Base-by-base conservation (phyloP, 2,329 filamentous ascomycete species). In the Curvularia sp. region DNA sequence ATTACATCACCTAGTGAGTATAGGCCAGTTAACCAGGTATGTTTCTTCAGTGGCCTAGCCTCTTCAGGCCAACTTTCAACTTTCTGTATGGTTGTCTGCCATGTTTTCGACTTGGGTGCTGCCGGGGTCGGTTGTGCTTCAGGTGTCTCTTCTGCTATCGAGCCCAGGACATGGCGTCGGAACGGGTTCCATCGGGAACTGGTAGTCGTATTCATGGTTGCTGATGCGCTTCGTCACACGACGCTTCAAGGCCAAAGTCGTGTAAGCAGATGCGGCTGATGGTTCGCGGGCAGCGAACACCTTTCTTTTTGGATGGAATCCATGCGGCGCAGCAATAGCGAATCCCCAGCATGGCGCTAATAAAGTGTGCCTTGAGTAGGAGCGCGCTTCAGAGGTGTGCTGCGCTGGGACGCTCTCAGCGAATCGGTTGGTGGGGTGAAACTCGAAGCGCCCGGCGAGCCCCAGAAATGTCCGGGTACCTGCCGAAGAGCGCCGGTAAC, bases 51-150 rank as follows among this genome's bases (percentile, higher is more conserved):
- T 1, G 62, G 52, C 20, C 53, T 57, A 9, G 69, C 71, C 42
- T 73, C 64, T 31, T 71, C 64, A 24, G 72, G 72, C 72, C 72
- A 76, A 52, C 69, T 73, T n/a, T 60, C 56, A 1, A 76, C 63
- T 6, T 53, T 57, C 4, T 59, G 59, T 12, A 73, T 52, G 0
- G 62, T 68, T 1, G 71, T 65, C 38, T 61, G 47, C 65, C 65
- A 71, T 39, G 58, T 67, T 39, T 72, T 74, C 31, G 64, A 61
- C 28, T 67, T 72, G 3, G 55, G 18, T 5, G 35, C 26, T 42
- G 41, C 1, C 2, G 13, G 41, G 43, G 44, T 33, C 6, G 48
- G 33, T 8, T 48, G 8, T n/a, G 39, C 33, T 1, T 46, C 9
- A 12, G 43, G 15, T n/a, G 55, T 53, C 5, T 58, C 54, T 28